Conservation (phyloP, 2,329 filamentous ascomycete species). For the Scedosporium apiospermum region DNA sequence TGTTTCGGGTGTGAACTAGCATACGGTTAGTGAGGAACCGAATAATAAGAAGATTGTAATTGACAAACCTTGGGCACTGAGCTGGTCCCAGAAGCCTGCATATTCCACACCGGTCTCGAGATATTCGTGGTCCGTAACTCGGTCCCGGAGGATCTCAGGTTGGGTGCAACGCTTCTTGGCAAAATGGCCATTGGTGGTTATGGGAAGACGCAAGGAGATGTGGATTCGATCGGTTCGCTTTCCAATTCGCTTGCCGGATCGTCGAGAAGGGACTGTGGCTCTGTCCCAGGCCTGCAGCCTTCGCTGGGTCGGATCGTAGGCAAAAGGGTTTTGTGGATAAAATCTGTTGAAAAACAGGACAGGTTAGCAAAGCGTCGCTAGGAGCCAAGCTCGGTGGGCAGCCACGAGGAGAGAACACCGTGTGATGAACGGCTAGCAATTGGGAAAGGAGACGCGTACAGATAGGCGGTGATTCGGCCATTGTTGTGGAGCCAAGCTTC, state of each 20-base stretch:
- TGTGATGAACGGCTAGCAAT: neutral
- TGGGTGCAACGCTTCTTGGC: neutral
- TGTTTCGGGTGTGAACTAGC: slow-evolving; percentile 2
- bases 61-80: neutral
- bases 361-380: neutral
- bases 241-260: neutral
- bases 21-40: neutral
- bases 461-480: neutral
- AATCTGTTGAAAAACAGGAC: neutral
- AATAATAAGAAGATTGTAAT: neutral
- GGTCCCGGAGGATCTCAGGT: neutral
- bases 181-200: neutral
- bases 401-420: neutral
- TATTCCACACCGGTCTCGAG: neutral
- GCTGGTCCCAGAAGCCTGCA: slow-evolving; percentile 3
- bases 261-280: slow-evolving; percentile 1
- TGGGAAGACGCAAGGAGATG: neutral
- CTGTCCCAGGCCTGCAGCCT: neutral
- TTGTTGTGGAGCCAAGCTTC: neutral
- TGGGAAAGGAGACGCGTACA: neutral
- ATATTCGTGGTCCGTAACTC: neutral
- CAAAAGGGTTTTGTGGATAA: neutral
- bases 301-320: neutral
- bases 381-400: neutral
- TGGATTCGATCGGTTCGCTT: neutral